These are phyloP conservation scores for Pholiota adiposa DNA, from an alignment of 1,284 basidiomycete species.

Conservation along the genomic window DNA sequence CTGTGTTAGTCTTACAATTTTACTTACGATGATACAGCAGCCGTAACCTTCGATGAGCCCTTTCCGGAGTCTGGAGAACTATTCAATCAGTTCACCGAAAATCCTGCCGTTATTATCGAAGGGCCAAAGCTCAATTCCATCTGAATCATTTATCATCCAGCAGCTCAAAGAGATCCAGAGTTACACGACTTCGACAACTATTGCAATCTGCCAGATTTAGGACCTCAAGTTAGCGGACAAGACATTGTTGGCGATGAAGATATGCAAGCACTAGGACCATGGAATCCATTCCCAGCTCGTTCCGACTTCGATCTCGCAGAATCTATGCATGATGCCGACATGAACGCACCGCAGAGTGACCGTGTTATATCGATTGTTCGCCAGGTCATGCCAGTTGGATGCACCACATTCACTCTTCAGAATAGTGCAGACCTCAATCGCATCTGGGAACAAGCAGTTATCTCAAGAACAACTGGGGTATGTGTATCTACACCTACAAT, in stretches of 20 bases:
- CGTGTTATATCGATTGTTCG: constrained; percentile 10
- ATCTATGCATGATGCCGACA: constrained; percentile 20
- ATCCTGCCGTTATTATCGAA: background rate
- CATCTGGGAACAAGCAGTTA: constrained; percentile 21
- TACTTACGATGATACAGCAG: no score
- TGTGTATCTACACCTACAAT: no score
- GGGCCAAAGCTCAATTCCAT: background rate
- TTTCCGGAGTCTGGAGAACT: no score
- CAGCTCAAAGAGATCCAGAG: background rate
- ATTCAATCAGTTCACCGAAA: no score
- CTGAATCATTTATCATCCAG: background rate
- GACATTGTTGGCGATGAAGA: background rate
- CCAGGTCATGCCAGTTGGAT: background rate
- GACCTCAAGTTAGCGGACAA: no score
- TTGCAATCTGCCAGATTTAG: background rate
- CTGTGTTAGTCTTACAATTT: no score
- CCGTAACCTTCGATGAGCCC: no score
- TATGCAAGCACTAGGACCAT: constrained; percentile 3
- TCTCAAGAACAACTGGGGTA: no score
- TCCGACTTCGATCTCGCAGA: constrained; percentile 29
- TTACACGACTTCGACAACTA: background rate
- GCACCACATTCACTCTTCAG: constrained; percentile 14
- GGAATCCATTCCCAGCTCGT: constrained; percentile 24
- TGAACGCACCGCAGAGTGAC: constrained; percentile 20
- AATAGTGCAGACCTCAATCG: constrained; percentile 14